A percentile compares a stretch with the other conserved stretches of the same genome.
Evolutionary conservation across 2,329 filamentous ascomycete genomes (phyloP).

Genomic region (Paramyrothecium sp.): DNA sequence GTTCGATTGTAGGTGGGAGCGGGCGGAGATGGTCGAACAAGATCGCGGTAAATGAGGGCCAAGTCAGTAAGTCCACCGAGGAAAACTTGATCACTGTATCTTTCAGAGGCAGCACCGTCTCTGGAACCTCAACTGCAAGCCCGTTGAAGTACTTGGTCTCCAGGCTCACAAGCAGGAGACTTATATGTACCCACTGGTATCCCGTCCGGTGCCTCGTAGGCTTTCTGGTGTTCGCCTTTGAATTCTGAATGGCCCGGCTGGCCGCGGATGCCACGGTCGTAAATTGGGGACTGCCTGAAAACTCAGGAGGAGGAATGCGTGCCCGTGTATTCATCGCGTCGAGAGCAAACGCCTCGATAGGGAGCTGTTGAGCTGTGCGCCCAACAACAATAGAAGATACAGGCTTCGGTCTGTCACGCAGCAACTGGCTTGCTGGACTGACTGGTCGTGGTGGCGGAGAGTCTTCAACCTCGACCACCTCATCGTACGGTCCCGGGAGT

Average conservation of each 20-base stretch:
- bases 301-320: neutral
- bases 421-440: constrained; percentile 5
- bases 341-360: neutral
- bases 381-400: neutral
- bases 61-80: constrained; percentile 1
- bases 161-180: constrained; percentile 5
- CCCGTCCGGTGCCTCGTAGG: constrained; percentile 1
- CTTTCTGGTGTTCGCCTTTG: constrained; percentile 1
- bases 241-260: constrained; percentile 3
- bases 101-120: constrained; percentile 6
- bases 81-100: constrained; percentile 7
- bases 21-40: too few relatives aligned
- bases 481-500: too few relatives aligned
- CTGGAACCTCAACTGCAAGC: constrained; percentile 5
- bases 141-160: constrained; percentile 6
- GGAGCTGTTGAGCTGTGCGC: neutral
- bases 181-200: too few relatives aligned
- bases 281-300: neutral
- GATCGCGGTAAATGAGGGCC: too few relatives aligned
- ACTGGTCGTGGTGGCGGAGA: constrained; percentile 4
- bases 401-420: constrained; percentile 2
- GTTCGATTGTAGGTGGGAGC: too few relatives aligned
- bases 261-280: constrained; percentile 3
- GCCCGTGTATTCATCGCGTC: neutral
- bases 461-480: constrained; percentile 7